phyloP scores from a whole-genome alignment of 2,329 filamentous ascomycete species.

The Epichloe amarillans region DNA sequence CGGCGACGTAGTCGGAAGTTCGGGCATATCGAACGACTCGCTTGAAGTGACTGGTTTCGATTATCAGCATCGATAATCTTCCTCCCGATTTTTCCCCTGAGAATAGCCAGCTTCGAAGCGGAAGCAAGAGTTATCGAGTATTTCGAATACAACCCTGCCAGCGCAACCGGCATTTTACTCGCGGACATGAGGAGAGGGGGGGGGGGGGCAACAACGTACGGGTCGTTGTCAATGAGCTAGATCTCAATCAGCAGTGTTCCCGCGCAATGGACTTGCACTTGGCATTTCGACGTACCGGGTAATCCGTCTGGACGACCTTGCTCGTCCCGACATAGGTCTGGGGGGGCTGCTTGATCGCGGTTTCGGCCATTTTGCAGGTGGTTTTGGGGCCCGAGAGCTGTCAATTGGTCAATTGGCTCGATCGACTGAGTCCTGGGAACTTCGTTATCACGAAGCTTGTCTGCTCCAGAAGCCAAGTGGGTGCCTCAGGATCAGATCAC shows the following conservation, averaged over 20 bases:
- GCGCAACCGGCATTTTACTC: background rate
- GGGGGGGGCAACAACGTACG: constrained; percentile 43
- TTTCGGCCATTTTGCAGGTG: constrained; percentile 24
- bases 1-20: constrained; percentile 67
- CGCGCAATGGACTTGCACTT: constrained; percentile 12
- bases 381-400: constrained; percentile 14
- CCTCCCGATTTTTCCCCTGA: background rate
- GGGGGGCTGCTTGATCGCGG: constrained; percentile 22
- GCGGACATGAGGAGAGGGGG: background rate
- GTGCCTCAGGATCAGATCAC: constrained; percentile 21
- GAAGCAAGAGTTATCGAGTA: too few species aligned
- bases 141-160: too few species aligned
- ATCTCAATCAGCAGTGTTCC: constrained; percentile 11
- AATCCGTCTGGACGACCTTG: constrained; percentile 71
- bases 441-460: constrained; percentile 11
- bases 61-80: constrained; percentile 13
- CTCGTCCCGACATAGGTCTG: constrained; percentile 32
- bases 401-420: constrained; percentile 15
- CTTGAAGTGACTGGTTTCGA: constrained; percentile 60
- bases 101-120: background rate
- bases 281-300: constrained; percentile 53
- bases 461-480: constrained; percentile 2
- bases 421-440: background rate
- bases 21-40: constrained; percentile 82
- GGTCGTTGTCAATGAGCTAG: constrained; percentile 97